Evolutionary conservation across 768 basidiomycete species (phyloP), one percentile per base, ranked within the genome.

Genomic region (Mycena crocata): DNA sequence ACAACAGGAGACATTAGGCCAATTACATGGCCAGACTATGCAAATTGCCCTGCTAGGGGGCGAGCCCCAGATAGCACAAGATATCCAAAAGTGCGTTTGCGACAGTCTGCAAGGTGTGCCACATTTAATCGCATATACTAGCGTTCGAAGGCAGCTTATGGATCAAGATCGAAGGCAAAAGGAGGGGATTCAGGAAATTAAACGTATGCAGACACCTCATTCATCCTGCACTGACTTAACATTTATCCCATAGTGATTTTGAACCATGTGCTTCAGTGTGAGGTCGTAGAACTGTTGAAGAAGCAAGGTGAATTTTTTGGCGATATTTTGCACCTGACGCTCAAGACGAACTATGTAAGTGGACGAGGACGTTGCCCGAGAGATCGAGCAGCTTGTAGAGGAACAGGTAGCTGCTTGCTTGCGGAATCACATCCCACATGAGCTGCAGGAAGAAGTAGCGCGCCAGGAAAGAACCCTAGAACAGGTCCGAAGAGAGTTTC

Each of bases 301-400:
- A 67, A 79, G 46, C 77, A 84, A 70, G 83, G 88, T 88, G 63
- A 31, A 54, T 35, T 1, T 42, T 26, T 49, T 49, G 30, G 40
- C 28, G 6, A 31, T 65, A 26, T 49, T 39, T 6, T 24, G 31
- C 26, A 19, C 34, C 34, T n/a, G 40, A 15, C 44, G 67, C 19
- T 54, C 30, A 28, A n/a, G n/a, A n/a, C 56, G 49, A 46, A 12
- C 62, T n/a, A 21, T 42, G 24, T 10, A 57, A 88, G 88, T 88
- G 62, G 81, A 86, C 52, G 78, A 79, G 34, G 84, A 84, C 52
- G 80, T 89, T 40, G 76, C 81, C 13, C 73, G 78, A 14, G 80
- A 85, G 50, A 84, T 90, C 46, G 86, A 87, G 45, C 75, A 79
- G 44, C 75, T 87, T 23, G 86, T 90, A 12, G 71, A 82, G 49